phyloP scores from a whole-genome alignment of 306 rosid species.

The Rosa lucieae region DNA sequence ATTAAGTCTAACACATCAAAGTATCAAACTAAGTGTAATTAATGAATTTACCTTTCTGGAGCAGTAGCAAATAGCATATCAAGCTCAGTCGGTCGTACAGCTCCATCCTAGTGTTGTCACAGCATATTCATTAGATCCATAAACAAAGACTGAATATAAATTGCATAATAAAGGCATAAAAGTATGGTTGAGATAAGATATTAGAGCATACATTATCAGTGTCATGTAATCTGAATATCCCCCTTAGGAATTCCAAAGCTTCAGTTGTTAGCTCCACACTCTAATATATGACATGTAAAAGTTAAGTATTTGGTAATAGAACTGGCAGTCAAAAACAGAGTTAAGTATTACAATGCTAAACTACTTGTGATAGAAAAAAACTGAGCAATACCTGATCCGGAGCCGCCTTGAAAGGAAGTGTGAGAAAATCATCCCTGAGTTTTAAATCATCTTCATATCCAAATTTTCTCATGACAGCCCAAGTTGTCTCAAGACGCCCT shows the following conservation, averaged over 20 bases:
- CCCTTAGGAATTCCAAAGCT: slow-evolving; percentile 81
- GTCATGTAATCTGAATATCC: slow-evolving; percentile 79
- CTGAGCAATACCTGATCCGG: slow-evolving; percentile 68
- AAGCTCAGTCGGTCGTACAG: slow-evolving; percentile 66
- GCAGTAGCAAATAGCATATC: slow-evolving; percentile 82
- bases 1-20: not conserved
- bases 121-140: slow-evolving; percentile 17
- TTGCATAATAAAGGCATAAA: slow-evolving; percentile 17
- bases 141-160: slow-evolving; percentile 25
- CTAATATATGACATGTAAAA: slow-evolving; percentile 49
- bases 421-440: slow-evolving; percentile 67
- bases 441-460: slow-evolving; percentile 81
- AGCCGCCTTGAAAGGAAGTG: slow-evolving; percentile 64
- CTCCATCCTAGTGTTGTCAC: slow-evolving; percentile 67
- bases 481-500: slow-evolving; percentile 77
- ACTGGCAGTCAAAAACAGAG: not conserved
- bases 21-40: not conserved
- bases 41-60: slow-evolving; percentile 69
- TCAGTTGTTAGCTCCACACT: slow-evolving; percentile 86
- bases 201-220: slow-evolving; percentile 63
- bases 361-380: not conserved
- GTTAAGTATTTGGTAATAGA: slow-evolving; percentile 14
- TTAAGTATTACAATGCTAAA: not conserved
- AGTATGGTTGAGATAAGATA: slow-evolving; percentile 10
- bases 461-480: slow-evolving; percentile 85